Evolutionary conservation across 305 asterid species (phyloP), one percentile per base, ranked within the genome.

Genomic region (Petunia hybrid): DNA sequence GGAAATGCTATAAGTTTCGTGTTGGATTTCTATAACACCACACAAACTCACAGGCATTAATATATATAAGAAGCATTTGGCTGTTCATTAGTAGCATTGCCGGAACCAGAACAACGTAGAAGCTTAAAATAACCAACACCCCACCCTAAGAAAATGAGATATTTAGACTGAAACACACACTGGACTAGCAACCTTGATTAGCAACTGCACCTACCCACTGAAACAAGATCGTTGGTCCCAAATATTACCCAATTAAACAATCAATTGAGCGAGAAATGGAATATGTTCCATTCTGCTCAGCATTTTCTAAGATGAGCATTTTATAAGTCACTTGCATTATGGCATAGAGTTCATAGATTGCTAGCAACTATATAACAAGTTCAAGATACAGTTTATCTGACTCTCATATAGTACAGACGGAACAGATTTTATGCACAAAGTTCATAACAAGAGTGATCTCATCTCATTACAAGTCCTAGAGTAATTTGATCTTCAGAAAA

Each of bases 81-180:
- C 78, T 35, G 62, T 73, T 73, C 60, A 35, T 35, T 73, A 36
- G 42, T 73, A 51, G 46, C 78, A 73, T 51, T 6, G 60, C 22
- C 40, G 42, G 42, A 68, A 42, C 16, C 77, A 9, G 22, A 55
- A 22, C 76, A 69, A 69, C n/a, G 43, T 16, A 16, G 76, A 69
- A 43, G 57, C n/a, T 36, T 69, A 69, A 69, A 4, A 16, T 43
- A 4, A 16, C 13, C 76, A n/a, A 41, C 1, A 39, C 1, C 56
- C n/a, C 4, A 22, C 45, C 42, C 7, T 14, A 9, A n/a, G 9
- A 64, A 63, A 12, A 12, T 3, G 6, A n/a, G 6, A 14, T 36
- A 67, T 22, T 22, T 22, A 67, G 42, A 68, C n/a, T 68, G 55
- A 68, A 42, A 38, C 75, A 16, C 16, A 68, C 7, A 42, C 60